Base-by-base conservation (phyloP, 1,284 basidiomycete species). In the Ceratobasidium papillatum region DNA sequence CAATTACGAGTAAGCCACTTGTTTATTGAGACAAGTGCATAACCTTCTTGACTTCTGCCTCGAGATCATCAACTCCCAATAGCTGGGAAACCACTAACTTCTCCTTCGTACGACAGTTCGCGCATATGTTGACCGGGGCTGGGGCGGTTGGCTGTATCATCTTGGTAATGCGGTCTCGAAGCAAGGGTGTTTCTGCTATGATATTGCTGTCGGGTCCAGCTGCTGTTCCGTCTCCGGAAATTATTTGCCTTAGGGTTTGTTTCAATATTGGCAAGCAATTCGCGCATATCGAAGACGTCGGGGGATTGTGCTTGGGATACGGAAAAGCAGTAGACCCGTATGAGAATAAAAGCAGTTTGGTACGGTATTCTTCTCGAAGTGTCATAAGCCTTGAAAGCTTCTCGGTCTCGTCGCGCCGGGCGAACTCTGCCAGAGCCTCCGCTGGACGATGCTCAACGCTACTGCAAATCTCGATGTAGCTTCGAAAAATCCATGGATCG, bases 401-500 rank as follows among this genome's bases (percentile, higher is more conserved):
- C 11, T 59, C 54, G 2, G 41, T 59, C 43, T 71, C 68, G 27
- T 34, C 22, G 5, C 68, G 68, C 30, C 9, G 45, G 1, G 68
- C 12, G 34, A 71, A 71, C 38, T 59, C 68, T n/a, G 54, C 68
- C 3, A 58, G 22, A 1, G 49, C 36, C 32, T 71, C 68, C 2
- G 54, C 38, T 1, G 68, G 36, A 17, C 27, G 22, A 27, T 54
- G 47, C 17, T 71, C 38, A 27, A 71, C 41, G 14, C 52, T 32
- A 38, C 45, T 47, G 38, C 68, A 71, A 34, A 71, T 71, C 5
- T 71, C 68, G 34, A 47, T 30, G 30, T 71, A 71, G 43, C 68
- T 71, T 3, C 68, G 68, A 17, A 59, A 11, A 41, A 71, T 71
- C 68, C 68, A 71, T 11, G 45, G 22, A 49, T 71, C 68, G 36